Evolutionary conservation across 2,329 filamentous ascomycete species (phyloP).

Genomic region (Alternaria gaisen): DNA sequence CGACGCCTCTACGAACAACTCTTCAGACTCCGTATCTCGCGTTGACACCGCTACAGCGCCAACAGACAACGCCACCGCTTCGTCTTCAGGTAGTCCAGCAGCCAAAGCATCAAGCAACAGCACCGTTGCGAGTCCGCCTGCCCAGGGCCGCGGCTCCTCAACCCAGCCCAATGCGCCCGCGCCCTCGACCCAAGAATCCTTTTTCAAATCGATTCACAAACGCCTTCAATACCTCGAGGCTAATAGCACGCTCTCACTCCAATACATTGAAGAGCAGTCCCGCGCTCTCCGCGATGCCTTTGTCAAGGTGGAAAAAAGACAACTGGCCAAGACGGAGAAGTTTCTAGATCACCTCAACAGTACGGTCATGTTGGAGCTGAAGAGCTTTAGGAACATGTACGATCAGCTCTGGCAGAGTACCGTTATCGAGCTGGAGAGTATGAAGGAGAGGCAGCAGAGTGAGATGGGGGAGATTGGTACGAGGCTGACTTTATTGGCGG

Average conservation of each 20-base stretch:
- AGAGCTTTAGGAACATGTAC: slow-evolving; percentile 74
- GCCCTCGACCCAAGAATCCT: slow-evolving; percentile 93
- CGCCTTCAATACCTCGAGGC: slow-evolving; percentile 88
- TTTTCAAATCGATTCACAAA: slow-evolving; percentile 97
- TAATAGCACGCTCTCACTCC: slow-evolving; percentile 89
- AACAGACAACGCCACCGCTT: slow-evolving; percentile 20
- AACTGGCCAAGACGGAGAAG: slow-evolving; percentile 80
- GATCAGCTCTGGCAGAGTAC: slow-evolving; percentile 98
- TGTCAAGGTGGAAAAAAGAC: slow-evolving; percentile 84
- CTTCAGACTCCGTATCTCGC: slow-evolving; percentile 16
- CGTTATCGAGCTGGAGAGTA: slow-evolving; percentile 86
- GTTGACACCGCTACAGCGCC: slow-evolving; percentile 19
- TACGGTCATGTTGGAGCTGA: slow-evolving; percentile 80
- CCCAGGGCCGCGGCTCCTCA: slow-evolving; percentile 45
- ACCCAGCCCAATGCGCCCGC: slow-evolving; percentile 63
- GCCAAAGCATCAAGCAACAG: slow-evolving; percentile 29
- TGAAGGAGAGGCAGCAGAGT: slow-evolving; percentile 82
- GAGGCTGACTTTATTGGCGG: slow-evolving; percentile 87
- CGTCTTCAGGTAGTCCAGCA: slow-evolving; percentile 17
- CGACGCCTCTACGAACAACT: slow-evolving; percentile 5
- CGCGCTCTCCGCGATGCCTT: slow-evolving; percentile 88
- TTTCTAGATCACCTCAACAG: slow-evolving; percentile 88
- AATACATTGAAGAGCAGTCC: slow-evolving; percentile 97
- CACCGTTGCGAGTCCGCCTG: slow-evolving; percentile 25
- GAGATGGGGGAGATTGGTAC: slow-evolving; percentile 84